Conservation (phyloP, 2,329 filamentous ascomycete species). For the Ophioceras dolichostomum region DNA sequence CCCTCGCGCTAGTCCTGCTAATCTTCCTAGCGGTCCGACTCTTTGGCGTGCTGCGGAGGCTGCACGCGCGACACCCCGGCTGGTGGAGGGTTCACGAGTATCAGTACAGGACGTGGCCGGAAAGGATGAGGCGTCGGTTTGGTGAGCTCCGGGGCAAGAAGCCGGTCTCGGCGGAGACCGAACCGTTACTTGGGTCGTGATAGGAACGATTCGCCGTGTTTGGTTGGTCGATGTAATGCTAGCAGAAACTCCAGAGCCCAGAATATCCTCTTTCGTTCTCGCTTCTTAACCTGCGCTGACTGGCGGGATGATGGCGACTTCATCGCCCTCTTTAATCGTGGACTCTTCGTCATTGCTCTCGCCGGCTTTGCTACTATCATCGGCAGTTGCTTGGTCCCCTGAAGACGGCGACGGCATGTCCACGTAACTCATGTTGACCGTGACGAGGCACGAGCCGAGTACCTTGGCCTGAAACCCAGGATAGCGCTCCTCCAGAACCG, state of each 20-base stretch:
- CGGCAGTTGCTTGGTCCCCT: constrained; percentile 22
- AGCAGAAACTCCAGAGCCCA: too few relatives aligned
- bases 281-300: constrained; percentile 64
- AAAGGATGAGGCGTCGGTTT: not conserved
- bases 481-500: constrained; percentile 56
- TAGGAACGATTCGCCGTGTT: too few relatives aligned
- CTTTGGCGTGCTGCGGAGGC: constrained; percentile 5
- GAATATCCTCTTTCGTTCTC: too few relatives aligned
- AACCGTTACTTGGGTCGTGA: constrained; percentile 11
- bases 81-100: not conserved
- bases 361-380: not conserved
- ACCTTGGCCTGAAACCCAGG: constrained; percentile 57
- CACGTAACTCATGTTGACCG: constrained; percentile 71
- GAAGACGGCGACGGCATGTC: constrained; percentile 43
- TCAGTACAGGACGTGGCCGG: not conserved
- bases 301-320: constrained; percentile 78
- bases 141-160: too few relatives aligned
- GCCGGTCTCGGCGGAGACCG: constrained; percentile 5
- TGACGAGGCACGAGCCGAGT: constrained; percentile 61
- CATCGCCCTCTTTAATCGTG: constrained; percentile 59
- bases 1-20: constrained; percentile 14
- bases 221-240: constrained; percentile 1
- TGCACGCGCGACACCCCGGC: constrained; percentile 3
- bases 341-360: constrained; percentile 19
- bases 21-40: constrained; percentile 8